Percentiles rank a stretch among this genome's conserved stretches.
Conservation (phyloP, 2,329 filamentous ascomycete genomes). For the Fusarium brevicatenulatum region DNA sequence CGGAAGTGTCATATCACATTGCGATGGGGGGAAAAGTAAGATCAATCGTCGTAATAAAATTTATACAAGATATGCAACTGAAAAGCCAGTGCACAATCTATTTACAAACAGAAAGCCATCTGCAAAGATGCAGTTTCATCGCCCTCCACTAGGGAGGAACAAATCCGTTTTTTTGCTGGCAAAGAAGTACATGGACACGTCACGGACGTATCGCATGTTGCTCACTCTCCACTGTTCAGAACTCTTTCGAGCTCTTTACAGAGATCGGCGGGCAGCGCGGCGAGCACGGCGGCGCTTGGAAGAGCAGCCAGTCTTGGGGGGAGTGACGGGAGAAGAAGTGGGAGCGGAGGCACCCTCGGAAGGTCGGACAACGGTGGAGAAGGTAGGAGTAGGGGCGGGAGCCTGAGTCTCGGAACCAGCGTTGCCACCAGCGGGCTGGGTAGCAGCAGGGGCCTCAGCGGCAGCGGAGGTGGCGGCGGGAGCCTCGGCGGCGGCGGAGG, state of each 20-base stretch:
- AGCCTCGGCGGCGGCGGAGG: slow-evolving; percentile 12
- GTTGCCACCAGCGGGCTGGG: slow-evolving; percentile 28
- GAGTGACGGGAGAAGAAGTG: slow-evolving; percentile 15
- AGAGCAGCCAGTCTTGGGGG: slow-evolving; percentile 37
- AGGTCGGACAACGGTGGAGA: slow-evolving; percentile 36
- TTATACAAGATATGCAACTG: slow-evolving; percentile 42
- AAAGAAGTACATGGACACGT: slow-evolving; percentile 13
- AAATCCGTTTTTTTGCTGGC: slow-evolving; percentile 11
- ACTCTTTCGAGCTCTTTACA: slow-evolving; percentile 34
- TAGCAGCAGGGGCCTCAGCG: slow-evolving; percentile 22
- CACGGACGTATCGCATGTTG: slow-evolving; percentile 15
- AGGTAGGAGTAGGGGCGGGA: slow-evolving; percentile 35
- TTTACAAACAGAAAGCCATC: slow-evolving; percentile 43
- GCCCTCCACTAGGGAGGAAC: slow-evolving; percentile 32
- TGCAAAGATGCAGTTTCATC: slow-evolving; percentile 28
- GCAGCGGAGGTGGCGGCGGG: slow-evolving; percentile 33
- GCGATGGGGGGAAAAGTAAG: neutral
- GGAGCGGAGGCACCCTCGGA: slow-evolving; percentile 24
- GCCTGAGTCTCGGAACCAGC: neutral
- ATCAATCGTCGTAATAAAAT: slow-evolving; percentile 36
- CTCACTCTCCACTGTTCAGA: neutral
- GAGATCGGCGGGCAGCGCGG: slow-evolving; percentile 34
- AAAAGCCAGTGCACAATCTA: slow-evolving; percentile 40
- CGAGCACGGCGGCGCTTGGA: slow-evolving; percentile 38
- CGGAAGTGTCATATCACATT: neutral